phyloP scores from a whole-genome alignment of 208 protist species.

The Phytomonas francai region DNA sequence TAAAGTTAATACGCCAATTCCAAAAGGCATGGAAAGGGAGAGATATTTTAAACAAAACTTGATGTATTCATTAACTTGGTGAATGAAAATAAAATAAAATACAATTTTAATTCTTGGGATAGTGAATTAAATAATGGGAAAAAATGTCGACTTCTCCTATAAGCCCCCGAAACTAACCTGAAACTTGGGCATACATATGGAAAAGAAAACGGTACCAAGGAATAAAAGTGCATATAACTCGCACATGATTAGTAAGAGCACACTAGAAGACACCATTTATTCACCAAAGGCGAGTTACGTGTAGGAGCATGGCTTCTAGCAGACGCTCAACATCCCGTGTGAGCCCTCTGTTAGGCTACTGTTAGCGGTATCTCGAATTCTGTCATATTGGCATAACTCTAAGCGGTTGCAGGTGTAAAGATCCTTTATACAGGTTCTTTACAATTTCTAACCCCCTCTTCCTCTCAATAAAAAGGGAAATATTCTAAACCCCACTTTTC shows the following conservation, averaged over 20 bases:
- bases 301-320: background rate
- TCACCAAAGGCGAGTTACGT: no score
- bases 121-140: background rate
- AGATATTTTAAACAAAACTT: background rate
- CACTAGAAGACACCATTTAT: background rate
- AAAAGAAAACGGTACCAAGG: background rate
- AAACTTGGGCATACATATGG: background rate
- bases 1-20: background rate
- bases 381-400: background rate
- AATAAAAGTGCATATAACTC: background rate
- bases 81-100: background rate
- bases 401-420: background rate
- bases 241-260: background rate
- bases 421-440: background rate
- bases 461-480: background rate
- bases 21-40: background rate
- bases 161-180: background rate
- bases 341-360: background rate
- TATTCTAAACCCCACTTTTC: background rate
- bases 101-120: background rate
- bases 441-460: background rate
- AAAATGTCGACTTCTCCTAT: background rate
- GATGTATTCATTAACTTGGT: background rate
- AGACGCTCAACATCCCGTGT: background rate
- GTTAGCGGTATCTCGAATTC: background rate